phyloP scores from a whole-genome alignment of 805 yeast species.

The Kluyveromyces lactis region DNA sequence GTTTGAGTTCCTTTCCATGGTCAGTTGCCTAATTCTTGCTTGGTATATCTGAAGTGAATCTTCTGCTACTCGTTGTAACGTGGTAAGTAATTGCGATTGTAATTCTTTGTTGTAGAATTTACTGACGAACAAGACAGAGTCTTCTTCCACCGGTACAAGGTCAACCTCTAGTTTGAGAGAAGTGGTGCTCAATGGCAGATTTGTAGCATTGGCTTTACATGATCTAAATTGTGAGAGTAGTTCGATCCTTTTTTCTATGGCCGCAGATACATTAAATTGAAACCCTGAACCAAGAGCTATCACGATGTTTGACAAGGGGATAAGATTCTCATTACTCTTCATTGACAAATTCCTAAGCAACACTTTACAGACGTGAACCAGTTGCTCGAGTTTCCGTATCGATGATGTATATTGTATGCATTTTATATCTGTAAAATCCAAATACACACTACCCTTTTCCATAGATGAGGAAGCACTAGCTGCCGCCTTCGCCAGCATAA shows the following conservation, averaged over 20 bases:
- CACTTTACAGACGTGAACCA: constrained; percentile 29
- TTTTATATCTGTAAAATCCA: constrained; percentile 47
- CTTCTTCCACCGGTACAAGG: constrained; percentile 13
- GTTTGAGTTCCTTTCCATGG: constrained; percentile 25
- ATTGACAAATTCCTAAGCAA: constrained; percentile 21
- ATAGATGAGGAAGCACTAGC: constrained; percentile 29
- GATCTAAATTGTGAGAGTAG: constrained; percentile 25
- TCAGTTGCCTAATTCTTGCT: constrained; percentile 23
- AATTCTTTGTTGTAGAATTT: constrained; percentile 19
- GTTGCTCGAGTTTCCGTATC: constrained; percentile 36
- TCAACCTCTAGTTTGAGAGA: constrained; percentile 17
- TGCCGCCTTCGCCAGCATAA: constrained; percentile 29
- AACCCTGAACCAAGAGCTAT: constrained; percentile 33
- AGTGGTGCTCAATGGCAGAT: constrained; percentile 11
- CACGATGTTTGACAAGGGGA: constrained; percentile 31
- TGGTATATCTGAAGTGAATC: constrained; percentile 25
- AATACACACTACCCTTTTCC: constrained; percentile 25
- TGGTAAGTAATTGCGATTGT: constrained; percentile 22
- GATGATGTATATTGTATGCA: constrained; percentile 53
- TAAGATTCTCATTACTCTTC: constrained; percentile 16
- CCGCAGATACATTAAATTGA: constrained; percentile 34
- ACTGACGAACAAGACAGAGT: constrained; percentile 9
- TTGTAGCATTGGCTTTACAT: constrained; percentile 19
- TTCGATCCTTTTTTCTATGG: constrained; percentile 32
- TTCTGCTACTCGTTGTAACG: constrained; percentile 18